Evolutionary conservation across 176 grass and related monocot genomes (phyloP).

Genomic region (Triticum urartu): DNA sequence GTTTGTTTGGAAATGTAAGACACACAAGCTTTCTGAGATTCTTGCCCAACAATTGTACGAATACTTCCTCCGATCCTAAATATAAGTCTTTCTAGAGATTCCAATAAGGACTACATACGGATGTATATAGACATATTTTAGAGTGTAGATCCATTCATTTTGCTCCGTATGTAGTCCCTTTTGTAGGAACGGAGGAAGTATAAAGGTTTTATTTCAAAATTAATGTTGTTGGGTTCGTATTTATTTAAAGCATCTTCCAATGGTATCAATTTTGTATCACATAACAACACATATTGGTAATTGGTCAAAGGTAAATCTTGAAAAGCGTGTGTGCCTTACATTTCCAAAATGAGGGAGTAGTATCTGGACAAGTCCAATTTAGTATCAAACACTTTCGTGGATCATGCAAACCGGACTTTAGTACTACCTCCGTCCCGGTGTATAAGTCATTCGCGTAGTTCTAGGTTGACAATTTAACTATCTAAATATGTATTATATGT

Average conservation of each 20-base stretch:
- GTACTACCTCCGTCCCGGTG: too few species aligned
- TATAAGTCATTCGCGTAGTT: too few species aligned
- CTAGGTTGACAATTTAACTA: too few species aligned
- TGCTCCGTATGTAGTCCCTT: too few species aligned
- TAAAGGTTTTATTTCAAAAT: neutral
- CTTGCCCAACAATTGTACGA: neutral
- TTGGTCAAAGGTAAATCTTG: slow-evolving; percentile 3
- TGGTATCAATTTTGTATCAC: neutral
- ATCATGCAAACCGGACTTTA: neutral
- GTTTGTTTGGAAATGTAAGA: neutral
- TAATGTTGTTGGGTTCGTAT: neutral
- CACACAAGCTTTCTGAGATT: neutral
- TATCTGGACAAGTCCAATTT: neutral
- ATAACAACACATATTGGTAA: slow-evolving; percentile 1
- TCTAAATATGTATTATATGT: too few species aligned
- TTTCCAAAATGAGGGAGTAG: neutral
- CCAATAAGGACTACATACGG: too few species aligned
- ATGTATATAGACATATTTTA: too few species aligned
- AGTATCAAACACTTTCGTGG: neutral
- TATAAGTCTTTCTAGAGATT: too few species aligned
- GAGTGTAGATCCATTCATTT: too few species aligned
- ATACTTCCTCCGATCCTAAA: neutral
- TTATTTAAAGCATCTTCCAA: neutral
- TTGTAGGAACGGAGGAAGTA: too few species aligned
- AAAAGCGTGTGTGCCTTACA: neutral